Percentiles rank a stretch among this genome's conserved stretches.
These are phyloP conservation scores for Trichosporon ovoides DNA, from an alignment of 1,284 basidiomycete genomes.

Conservation along the genomic window DNA sequence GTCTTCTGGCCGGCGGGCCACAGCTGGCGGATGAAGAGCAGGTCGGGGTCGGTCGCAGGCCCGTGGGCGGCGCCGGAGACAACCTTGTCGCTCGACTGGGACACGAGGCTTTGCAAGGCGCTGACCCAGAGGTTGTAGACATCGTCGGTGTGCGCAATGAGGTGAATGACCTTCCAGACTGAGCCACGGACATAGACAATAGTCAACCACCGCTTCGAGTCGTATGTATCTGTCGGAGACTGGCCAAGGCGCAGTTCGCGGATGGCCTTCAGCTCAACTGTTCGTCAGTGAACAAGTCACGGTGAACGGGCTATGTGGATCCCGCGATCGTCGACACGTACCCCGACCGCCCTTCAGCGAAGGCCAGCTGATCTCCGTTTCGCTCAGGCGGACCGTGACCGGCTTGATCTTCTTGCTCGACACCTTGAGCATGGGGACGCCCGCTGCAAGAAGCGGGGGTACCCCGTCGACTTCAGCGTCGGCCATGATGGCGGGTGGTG, in stretches of 20 bases:
- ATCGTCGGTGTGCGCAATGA: slow-evolving; percentile 69
- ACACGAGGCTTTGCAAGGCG: slow-evolving; percentile 50
- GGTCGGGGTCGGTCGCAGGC: slow-evolving; percentile 40
- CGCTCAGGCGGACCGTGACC: slow-evolving; percentile 69
- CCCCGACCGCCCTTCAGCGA: slow-evolving; percentile 70
- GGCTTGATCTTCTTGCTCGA: slow-evolving; percentile 76
- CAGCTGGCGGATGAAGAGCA: slow-evolving; percentile 42
- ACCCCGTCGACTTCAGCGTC: background rate
- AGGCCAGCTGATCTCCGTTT: slow-evolving; percentile 72
- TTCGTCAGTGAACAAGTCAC: background rate
- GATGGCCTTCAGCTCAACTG: slow-evolving; percentile 84
- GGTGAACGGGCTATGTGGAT: background rate
- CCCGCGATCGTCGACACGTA: slow-evolving; percentile 54
- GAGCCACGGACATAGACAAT: slow-evolving; percentile 53
- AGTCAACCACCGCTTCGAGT: slow-evolving; percentile 51
- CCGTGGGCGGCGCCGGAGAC: slow-evolving; percentile 27
- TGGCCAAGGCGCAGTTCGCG: slow-evolving; percentile 80
- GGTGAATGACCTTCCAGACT: slow-evolving; percentile 86
- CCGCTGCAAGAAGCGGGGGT: slow-evolving; percentile 41
- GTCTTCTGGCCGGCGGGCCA: slow-evolving; percentile 38
- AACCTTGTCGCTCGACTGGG: slow-evolving; percentile 32
- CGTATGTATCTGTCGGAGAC: slow-evolving; percentile 57
- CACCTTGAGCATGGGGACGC: slow-evolving; percentile 78
- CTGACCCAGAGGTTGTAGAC: slow-evolving; percentile 57
- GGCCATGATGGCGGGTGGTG: slow-evolving; percentile 1